Evolutionary conservation across 2,329 filamentous ascomycete species (phyloP).

Genomic region (Hymenoscyphus salicellus): DNA sequence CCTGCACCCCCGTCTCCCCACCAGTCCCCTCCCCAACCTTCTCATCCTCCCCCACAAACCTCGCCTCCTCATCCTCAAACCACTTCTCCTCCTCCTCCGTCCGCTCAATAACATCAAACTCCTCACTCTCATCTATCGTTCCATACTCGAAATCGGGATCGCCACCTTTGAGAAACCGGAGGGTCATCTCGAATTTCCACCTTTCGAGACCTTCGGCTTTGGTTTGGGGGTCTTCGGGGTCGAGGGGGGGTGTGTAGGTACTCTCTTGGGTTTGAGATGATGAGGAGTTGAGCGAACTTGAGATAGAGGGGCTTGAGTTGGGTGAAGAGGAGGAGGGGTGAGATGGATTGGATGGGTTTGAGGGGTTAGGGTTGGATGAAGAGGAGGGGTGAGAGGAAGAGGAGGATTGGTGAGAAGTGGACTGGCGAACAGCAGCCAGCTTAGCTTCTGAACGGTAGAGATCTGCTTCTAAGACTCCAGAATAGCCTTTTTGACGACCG

Average conservation of each 20-base stretch:
- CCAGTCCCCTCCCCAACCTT: conserved; percentile 18
- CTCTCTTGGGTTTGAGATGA: conserved; percentile 5
- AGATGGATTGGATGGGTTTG: conserved; percentile 2
- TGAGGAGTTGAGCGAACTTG: conserved; percentile 11
- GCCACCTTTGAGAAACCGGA: conserved; percentile 36
- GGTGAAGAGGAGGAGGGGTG: conserved; percentile 1
- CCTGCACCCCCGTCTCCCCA: conserved; percentile 37
- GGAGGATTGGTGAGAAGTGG: neutral
- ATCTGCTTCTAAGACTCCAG: conserved; percentile 37
- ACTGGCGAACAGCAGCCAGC: conserved; percentile 30
- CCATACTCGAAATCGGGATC: conserved; percentile 38
- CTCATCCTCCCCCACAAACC: conserved; percentile 26
- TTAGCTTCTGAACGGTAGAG: conserved; percentile 37
- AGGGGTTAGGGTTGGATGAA: neutral
- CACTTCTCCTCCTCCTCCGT: conserved; percentile 36
- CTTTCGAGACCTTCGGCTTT: conserved; percentile 36
- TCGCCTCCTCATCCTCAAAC: conserved; percentile 38
- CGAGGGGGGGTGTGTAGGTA: conserved; percentile 19
- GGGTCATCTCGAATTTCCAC: conserved; percentile 37
- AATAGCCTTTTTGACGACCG: conserved; percentile 37
- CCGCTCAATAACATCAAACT: conserved; percentile 35
- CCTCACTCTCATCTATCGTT: conserved; percentile 34
- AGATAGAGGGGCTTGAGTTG: too few species aligned
- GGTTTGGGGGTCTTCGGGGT: conserved; percentile 32
- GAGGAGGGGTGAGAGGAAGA: neutral